Percentiles rank a stretch among this genome's conserved stretches.
These are phyloP conservation scores for Beauveria caledonica DNA, from an alignment of 2,329 filamentous ascomycete genomes.

Conservation along the genomic window DNA sequence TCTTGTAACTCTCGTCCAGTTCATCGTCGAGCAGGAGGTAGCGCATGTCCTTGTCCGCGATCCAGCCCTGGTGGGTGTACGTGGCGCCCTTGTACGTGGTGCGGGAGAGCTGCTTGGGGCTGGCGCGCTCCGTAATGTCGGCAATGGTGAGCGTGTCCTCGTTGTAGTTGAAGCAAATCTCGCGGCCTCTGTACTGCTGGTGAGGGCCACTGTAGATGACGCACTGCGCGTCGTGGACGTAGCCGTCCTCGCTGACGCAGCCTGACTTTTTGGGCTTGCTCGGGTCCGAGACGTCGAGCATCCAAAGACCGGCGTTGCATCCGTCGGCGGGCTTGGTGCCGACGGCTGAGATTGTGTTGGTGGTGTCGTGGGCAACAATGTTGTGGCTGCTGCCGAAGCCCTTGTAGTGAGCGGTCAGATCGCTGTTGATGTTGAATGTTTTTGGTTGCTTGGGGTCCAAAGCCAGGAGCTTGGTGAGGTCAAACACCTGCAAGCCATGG, in stretches of 20 bases:
- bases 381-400: conserved; percentile 35
- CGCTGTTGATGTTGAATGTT: conserved; percentile 22
- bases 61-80: conserved; percentile 52
- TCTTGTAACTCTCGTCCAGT: conserved; percentile 37
- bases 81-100: conserved; percentile 47
- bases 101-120: conserved; percentile 38
- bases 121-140: conserved; percentile 42
- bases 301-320: conserved; percentile 43
- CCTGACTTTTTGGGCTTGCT: conserved; percentile 41
- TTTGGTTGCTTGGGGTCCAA: conserved; percentile 30
- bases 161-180: conserved; percentile 51
- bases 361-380: conserved; percentile 30
- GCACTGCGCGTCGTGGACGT: conserved; percentile 53
- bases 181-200: conserved; percentile 34
- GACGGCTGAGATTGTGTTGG: conserved; percentile 35
- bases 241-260: conserved; percentile 40
- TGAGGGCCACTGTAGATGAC: conserved; percentile 46
- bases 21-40: conserved; percentile 46
- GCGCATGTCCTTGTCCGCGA: conserved; percentile 38
- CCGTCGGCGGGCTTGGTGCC: conserved; percentile 27
- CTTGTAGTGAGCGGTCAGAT: conserved; percentile 27
- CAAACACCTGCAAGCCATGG: conserved; percentile 56
- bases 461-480: conserved; percentile 45
- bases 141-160: conserved; percentile 45
- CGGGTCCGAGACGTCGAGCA: conserved; percentile 46